Percentiles rank a stretch among this genome's conserved stretches.
phyloP scores from a whole-genome alignment of 2,329 filamentous ascomycete genomes.

The Sordariomycetes sp. region DNA sequence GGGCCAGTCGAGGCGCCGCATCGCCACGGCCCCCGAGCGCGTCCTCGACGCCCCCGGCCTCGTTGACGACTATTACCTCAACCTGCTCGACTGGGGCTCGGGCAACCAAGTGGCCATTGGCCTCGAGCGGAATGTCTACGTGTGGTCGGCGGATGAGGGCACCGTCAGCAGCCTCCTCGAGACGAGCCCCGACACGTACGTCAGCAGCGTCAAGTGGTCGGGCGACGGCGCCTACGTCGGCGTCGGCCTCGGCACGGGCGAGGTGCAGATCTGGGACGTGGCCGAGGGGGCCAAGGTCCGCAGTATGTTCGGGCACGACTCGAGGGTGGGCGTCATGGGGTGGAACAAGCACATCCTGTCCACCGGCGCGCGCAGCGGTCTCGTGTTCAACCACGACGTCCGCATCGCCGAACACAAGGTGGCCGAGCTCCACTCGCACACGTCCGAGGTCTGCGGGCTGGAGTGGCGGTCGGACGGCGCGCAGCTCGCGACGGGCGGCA shows the following conservation, averaged over 20 bases:
- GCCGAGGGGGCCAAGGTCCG: conserved; percentile 90
- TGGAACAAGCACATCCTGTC: conserved; percentile 99
- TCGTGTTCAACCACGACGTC: conserved; percentile 98
- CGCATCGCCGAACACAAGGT: conserved; percentile 96
- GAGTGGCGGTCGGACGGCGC: conserved; percentile 96
- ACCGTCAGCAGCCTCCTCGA: conserved; percentile 82
- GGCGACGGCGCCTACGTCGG: conserved; percentile 93
- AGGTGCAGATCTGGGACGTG: conserved; percentile 99
- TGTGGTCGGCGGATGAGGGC: conserved; percentile 94
- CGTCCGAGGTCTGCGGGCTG: conserved; percentile 92
- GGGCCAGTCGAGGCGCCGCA: conserved; percentile 80
- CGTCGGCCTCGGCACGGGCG: conserved; percentile 85
- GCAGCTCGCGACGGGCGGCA: conserved; percentile 92
- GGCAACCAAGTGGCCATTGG: conserved; percentile 97
- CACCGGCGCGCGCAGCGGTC: conserved; percentile 83
- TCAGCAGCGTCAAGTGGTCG: conserved; percentile 98
- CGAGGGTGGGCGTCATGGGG: conserved; percentile 92
- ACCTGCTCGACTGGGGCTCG: conserved; percentile 95
- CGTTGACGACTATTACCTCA: conserved; percentile 98
- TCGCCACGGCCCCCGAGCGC: conserved; percentile 88
- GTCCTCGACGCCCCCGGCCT: conserved; percentile 92
- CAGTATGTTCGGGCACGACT: conserved; percentile 97
- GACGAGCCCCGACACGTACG: conserved; percentile 79
- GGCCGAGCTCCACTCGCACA: conserved; percentile 92
- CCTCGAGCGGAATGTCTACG: conserved; percentile 91